Conservation (phyloP, 2,329 filamentous ascomycete genomes). For the Cercospora citrullina region DNA sequence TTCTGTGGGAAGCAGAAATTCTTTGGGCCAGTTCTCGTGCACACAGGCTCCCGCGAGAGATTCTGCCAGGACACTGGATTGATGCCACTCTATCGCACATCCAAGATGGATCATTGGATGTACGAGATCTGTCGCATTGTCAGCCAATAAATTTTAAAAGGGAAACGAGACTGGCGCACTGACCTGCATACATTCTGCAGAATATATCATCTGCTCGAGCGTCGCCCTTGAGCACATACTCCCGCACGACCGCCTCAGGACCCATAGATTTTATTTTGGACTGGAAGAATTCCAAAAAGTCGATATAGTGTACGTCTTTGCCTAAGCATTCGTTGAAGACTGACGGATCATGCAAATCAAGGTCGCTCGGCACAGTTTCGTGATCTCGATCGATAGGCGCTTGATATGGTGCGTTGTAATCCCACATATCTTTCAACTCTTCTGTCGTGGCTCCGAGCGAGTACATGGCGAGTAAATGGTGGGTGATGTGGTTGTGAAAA, state of each 20-base stretch:
- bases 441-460: conserved; percentile 1
- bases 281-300: conserved; percentile 6
- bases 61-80: conserved; percentile 8
- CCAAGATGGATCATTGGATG: conserved; percentile 14
- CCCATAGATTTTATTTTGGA: not conserved
- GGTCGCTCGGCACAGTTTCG: not conserved
- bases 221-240: conserved; percentile 12
- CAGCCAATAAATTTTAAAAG: not conserved
- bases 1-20: conserved; percentile 4
- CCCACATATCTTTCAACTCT: conserved; percentile 10
- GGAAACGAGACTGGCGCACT: not conserved
- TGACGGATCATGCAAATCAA: not conserved
- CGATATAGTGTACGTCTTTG: not conserved
- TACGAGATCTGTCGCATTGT: not conserved
- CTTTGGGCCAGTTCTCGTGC: conserved; percentile 10
- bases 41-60: conserved; percentile 10
- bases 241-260: not conserved
- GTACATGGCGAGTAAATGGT: conserved; percentile 10
- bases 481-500: conserved; percentile 10
- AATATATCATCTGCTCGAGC: not conserved
- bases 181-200: not conserved
- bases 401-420: conserved; percentile 13
- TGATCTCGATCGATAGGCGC: conserved; percentile 9
- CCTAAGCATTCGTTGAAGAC: not conserved
- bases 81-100: conserved; percentile 5